These are phyloP conservation scores for Cyberlindnera nakhonratchasimensis DNA, from an alignment of 805 yeast genomes.

Conservation along the genomic window DNA sequence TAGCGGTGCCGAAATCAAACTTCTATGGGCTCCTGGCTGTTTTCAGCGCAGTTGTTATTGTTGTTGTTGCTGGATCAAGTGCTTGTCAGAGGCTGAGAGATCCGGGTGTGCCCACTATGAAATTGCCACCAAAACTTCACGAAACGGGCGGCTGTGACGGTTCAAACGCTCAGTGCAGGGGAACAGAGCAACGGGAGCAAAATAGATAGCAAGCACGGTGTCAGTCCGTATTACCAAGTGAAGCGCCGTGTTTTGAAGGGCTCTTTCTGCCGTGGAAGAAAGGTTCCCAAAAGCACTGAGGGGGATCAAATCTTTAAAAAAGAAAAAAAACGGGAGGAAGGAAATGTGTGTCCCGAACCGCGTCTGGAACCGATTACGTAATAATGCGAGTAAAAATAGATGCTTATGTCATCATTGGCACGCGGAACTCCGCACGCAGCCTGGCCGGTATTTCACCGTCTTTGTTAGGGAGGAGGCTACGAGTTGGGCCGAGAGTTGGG, in stretches of 20 bases:
- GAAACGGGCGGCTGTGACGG: not conserved
- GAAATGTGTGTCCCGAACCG: not conserved
- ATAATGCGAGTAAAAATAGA: not conserved
- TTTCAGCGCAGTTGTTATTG: not conserved
- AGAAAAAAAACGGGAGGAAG: not conserved
- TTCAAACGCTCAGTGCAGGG: not conserved
- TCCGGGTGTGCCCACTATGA: not conserved
- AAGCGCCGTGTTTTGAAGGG: slow-evolving; percentile 3
- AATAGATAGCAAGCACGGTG: not conserved
- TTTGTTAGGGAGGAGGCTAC: too few relatives aligned
- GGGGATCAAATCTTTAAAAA: not conserved
- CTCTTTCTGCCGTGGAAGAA: too few relatives aligned
- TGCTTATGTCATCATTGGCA: not conserved
- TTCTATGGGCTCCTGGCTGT: not conserved
- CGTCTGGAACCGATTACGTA: not conserved
- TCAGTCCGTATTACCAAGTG: not conserved
- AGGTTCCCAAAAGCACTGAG: not conserved
- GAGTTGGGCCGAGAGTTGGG: too few relatives aligned
- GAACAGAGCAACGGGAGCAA: not conserved
- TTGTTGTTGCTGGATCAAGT: too few relatives aligned
- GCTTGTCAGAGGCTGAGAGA: too few relatives aligned
- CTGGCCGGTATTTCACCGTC: too few relatives aligned
- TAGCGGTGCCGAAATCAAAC: not conserved
- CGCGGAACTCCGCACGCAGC: not conserved
- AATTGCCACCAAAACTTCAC: too few relatives aligned